phyloP scores from a whole-genome alignment of 2,329 filamentous ascomycete species.

The Fusarium piperis region DNA sequence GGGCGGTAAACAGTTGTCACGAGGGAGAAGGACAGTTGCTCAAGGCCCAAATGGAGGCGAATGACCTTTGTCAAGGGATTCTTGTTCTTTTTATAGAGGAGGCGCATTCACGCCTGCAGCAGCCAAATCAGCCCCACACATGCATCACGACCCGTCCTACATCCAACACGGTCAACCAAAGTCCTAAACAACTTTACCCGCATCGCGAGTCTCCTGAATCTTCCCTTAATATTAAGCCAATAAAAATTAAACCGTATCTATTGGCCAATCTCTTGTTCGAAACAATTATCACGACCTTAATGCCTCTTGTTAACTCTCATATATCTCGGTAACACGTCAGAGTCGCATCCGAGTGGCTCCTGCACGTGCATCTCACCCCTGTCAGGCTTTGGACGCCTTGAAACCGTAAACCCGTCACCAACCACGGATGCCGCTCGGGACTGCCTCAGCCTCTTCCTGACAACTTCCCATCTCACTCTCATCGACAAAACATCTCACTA shows the following conservation, averaged over 20 bases:
- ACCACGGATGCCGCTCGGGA: constrained; percentile 27
- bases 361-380: constrained; percentile 36
- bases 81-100: constrained; percentile 33
- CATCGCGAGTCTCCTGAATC: neutral
- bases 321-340: constrained; percentile 8
- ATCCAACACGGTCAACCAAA: constrained; percentile 1
- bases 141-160: constrained; percentile 1
- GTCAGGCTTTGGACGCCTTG: constrained; percentile 26
- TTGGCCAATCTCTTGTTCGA: neutral
- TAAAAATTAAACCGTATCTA: neutral
- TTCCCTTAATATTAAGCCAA: neutral
- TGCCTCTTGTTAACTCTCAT: neutral
- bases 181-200: neutral
- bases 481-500: constrained; percentile 4
- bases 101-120: constrained; percentile 10
- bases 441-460: constrained; percentile 29
- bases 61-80: constrained; percentile 8
- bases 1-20: neutral
- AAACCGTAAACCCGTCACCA: constrained; percentile 36
- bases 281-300: neutral
- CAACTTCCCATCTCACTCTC: constrained; percentile 7
- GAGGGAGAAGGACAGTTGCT: neutral
- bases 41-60: neutral
- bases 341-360: constrained; percentile 23
- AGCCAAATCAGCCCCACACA: constrained; percentile 21